Percentiles rank a stretch among this genome's conserved stretches.
These are phyloP conservation scores for Pistacia vera DNA, from an alignment of 345 rosid genomes.

Conservation along the genomic window DNA sequence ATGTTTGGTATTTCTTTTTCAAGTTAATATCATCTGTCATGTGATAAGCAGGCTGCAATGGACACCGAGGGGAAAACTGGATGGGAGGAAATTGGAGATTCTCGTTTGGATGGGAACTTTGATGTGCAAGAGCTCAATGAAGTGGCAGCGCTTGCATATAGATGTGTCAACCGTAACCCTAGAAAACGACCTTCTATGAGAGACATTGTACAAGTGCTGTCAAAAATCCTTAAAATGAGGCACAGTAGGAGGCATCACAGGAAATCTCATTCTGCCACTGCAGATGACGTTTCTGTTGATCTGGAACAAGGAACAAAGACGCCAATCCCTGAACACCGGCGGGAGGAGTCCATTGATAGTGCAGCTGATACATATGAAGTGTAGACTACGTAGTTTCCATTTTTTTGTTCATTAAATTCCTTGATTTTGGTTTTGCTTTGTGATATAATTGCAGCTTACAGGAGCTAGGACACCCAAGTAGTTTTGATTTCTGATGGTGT, in stretches of 20 bases:
- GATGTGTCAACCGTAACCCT: constrained; percentile 69
- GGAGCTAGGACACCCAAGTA: constrained; percentile 27
- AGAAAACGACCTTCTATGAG: constrained; percentile 92
- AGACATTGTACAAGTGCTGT: constrained; percentile 86
- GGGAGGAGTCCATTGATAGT: constrained; percentile 77
- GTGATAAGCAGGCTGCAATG: constrained; percentile 78
- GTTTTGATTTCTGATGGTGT: constrained; percentile 6
- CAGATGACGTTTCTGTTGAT: constrained; percentile 51
- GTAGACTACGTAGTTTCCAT: constrained; percentile 28
- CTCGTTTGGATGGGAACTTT: constrained; percentile 73
- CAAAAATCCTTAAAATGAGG: constrained; percentile 67
- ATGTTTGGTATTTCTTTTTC: background rate
- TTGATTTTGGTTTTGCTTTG: constrained; percentile 30
- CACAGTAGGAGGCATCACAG: constrained; percentile 62
- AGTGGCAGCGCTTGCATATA: constrained; percentile 88
- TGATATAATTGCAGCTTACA: constrained; percentile 4
- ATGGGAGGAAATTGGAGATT: constrained; percentile 97
- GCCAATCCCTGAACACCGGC: constrained; percentile 43
- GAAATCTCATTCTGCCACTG: constrained; percentile 43
- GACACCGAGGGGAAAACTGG: constrained; percentile 78
- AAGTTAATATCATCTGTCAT: background rate
- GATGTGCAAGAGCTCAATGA: constrained; percentile 79
- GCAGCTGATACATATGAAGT: constrained; percentile 51
- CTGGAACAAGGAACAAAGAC: constrained; percentile 47
- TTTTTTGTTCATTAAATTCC: constrained; percentile 23